A percentile compares a stretch with the other conserved stretches of the same genome.
Evolutionary conservation across 2,329 filamentous ascomycete species (phyloP).

Genomic region (Cyclaneusma minus): DNA sequence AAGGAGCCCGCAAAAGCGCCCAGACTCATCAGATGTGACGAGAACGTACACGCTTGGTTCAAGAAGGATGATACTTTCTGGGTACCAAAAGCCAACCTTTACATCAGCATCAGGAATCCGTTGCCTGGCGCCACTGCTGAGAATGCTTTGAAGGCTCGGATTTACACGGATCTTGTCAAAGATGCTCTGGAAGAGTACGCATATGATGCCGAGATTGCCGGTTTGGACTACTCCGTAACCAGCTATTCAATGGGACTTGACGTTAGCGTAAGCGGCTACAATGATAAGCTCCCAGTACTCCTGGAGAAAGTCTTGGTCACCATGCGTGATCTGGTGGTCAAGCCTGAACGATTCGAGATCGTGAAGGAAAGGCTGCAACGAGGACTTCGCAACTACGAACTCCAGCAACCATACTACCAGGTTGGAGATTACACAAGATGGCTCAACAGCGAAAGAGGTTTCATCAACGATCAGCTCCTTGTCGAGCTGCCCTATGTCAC

Average conservation of each 20-base stretch:
- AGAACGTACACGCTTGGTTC: slow-evolving; percentile 73
- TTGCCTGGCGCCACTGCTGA: slow-evolving; percentile 66
- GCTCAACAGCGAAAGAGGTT: slow-evolving; percentile 62
- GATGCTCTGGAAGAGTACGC: slow-evolving; percentile 87
- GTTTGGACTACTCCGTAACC: slow-evolving; percentile 67
- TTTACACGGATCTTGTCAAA: slow-evolving; percentile 75
- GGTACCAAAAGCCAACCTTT: slow-evolving; percentile 86
- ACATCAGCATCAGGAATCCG: slow-evolving; percentile 66
- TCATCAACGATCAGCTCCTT: slow-evolving; percentile 64
- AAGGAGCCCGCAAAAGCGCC: slow-evolving; percentile 58
- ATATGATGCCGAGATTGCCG: slow-evolving; percentile 89
- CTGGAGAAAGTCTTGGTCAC: slow-evolving; percentile 76
- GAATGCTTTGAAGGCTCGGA: slow-evolving; percentile 58
- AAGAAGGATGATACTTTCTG: slow-evolving; percentile 98
- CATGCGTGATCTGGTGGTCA: slow-evolving; percentile 71
- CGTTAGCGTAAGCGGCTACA: slow-evolving; percentile 76
- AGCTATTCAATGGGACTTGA: slow-evolving; percentile 60
- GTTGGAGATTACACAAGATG: slow-evolving; percentile 71
- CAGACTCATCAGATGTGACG: slow-evolving; percentile 72
- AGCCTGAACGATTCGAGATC: slow-evolving; percentile 78
- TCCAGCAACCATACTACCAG: slow-evolving; percentile 78
- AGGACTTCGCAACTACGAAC: slow-evolving; percentile 72
- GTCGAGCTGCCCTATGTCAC: slow-evolving; percentile 63
- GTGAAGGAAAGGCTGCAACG: slow-evolving; percentile 73
- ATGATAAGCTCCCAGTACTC: slow-evolving; percentile 85